Evolutionary conservation across 345 rosid species (phyloP).

Genomic region (Hypericum androsaemum): DNA sequence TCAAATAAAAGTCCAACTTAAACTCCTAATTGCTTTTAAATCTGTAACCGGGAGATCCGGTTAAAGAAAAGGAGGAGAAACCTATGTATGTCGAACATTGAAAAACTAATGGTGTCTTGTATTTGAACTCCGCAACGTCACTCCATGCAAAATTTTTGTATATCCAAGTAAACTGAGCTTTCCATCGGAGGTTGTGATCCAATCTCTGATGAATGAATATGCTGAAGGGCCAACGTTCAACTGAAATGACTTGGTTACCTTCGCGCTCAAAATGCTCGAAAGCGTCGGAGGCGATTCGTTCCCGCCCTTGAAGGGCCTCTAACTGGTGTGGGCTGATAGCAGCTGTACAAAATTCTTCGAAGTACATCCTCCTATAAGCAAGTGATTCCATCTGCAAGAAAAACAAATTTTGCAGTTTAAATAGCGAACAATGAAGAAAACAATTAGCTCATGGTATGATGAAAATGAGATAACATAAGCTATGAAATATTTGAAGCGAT

Average conservation of each 20-base stretch:
- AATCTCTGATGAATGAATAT: slow-evolving; percentile 56
- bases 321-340: slow-evolving; percentile 73
- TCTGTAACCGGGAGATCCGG: too few species aligned
- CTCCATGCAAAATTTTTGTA: slow-evolving; percentile 77
- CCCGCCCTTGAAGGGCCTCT: slow-evolving; percentile 87
- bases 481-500: too few species aligned
- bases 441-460: neutral
- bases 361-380: slow-evolving; percentile 50
- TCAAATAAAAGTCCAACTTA: too few species aligned
- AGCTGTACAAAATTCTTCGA: slow-evolving; percentile 93
- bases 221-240: slow-evolving; percentile 75
- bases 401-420: neutral
- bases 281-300: slow-evolving; percentile 52
- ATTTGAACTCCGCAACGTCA: slow-evolving; percentile 1
- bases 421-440: neutral
- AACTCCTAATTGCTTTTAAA: too few species aligned
- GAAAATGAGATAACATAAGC: too few species aligned
- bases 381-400: slow-evolving; percentile 54
- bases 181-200: slow-evolving; percentile 74
- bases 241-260: slow-evolving; percentile 68
- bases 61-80: too few species aligned
- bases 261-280: slow-evolving; percentile 76
- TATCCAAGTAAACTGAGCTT: slow-evolving; percentile 76
- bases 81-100: too few species aligned
- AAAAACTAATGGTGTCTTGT: too few species aligned